Base-by-base conservation (phyloP, 805 yeast genomes). In the Kuraishia cidri region DNA sequence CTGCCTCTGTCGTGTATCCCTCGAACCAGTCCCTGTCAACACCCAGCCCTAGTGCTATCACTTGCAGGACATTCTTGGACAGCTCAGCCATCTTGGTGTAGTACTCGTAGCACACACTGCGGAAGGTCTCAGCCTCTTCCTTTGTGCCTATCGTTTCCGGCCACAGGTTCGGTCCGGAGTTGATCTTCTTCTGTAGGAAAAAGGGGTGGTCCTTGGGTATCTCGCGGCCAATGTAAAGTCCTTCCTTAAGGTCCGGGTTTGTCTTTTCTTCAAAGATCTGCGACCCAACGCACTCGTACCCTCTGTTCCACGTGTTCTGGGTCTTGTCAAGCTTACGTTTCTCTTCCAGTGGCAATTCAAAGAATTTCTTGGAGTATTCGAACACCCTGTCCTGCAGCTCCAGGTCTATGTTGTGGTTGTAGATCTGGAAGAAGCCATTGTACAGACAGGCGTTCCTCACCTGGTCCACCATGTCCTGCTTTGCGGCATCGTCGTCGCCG, bases 201-300 rank as follows among this genome's bases (percentile, higher is more conserved):
- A 32, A 24, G 3, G 24, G 35, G 22, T 29, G 28, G 10, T 31
- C 30, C 12, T 13, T 29, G 21, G 37, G 21, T 12, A 32, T 45
- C 29, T 48, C 53, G 25, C 52, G 46, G 26, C 52, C 50, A 25
- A 48, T 39, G 33, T 56, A 55, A 39, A 54, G 56, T 2, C 60
- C 57, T 35, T 59, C 64, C 35, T 48, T 50, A 26, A 55, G 48
- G 34, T 56, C 64, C 11, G 50, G 50, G 14, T 39, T 35, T 31
- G 45, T 38, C 4, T 31, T 29, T 24, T 38, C 29, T 27, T 44
- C 42, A 32, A 44, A 45, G 21, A 43, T 41, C 33, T 43, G 46
- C 30, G 42, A 39, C 4, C 52, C 49, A 33, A 47, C 31, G 19
- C 44, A 38, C 11, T 51, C 46, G 40, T 47, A 48, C 11, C 56